Evolutionary conservation across 208 protist genomes (phyloP), one percentile per base, ranked within the genome.

Genomic region (Naegleria gruberi): DNA sequence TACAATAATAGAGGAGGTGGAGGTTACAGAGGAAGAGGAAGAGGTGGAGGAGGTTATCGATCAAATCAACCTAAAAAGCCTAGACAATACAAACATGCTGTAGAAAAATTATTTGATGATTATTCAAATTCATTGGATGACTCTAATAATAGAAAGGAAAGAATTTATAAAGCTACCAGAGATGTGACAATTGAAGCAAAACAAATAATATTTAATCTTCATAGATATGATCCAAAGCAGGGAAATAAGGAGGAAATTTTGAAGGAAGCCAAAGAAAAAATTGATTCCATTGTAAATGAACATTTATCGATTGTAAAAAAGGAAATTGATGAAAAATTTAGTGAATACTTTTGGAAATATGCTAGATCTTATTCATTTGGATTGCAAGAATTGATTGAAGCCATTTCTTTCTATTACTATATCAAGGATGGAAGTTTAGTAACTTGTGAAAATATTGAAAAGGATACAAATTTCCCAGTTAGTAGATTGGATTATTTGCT

Each of bases 301-400:
- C 40, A 57, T 41, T 26, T 84, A 8, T 73, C 47, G 10, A 19
- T 34, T 12, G n/a, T 87, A 37, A 37, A 37, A 37, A n/a, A 57
- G 46, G 37, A 57, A 43, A 46, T 90, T 51, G 42, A 51, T 10
- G 47, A 90, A 51, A 34, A 74, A 4, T 74, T 41, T 57, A 23
- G 12, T 51, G 47, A 90, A 41, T 90, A 37, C 37, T 87, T 42
- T 40, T 87, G 44, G 43, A 82, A 55, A 19, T 90, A 90, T 40
- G 47, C 45, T 1, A 6, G 37, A 17, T 55, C 40, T 12, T 90
- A 85, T 51, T 74, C 46, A 40, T 90, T 84, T 74, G 87, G 87
- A 43, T 55, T 90, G 19, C 87, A 90, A 74, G 87, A 90, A 84
- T 74, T 82, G 1, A 84, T 90, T 55, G 87, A 90, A 84, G 87